These are phyloP conservation scores for Lactarius sanguifluus DNA, from an alignment of 768 basidiomycete genomes.

Conservation along the genomic window DNA sequence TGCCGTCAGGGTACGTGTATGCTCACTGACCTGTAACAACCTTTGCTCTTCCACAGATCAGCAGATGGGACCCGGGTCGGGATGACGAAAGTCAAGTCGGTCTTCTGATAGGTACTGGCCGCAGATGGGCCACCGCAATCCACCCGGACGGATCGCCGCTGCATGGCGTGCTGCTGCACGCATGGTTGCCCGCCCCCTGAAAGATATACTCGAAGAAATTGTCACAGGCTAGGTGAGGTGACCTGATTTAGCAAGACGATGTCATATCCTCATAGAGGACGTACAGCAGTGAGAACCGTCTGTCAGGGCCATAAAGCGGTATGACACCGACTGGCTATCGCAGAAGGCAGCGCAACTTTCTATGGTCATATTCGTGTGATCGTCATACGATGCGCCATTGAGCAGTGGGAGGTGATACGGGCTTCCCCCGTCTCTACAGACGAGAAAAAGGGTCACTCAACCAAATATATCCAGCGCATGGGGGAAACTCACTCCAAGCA, in stretches of 20 bases:
- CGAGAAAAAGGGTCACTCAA: background rate
- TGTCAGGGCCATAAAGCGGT: constrained; percentile 69
- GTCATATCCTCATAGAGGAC: background rate
- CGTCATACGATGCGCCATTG: constrained; percentile 44
- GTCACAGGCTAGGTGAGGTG: background rate
- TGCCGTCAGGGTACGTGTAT: background rate
- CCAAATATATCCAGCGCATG: no score
- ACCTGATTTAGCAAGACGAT: no score
- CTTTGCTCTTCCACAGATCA: constrained; percentile 64
- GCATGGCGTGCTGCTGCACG: constrained; percentile 57
- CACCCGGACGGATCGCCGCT: constrained; percentile 55
- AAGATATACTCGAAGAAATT: constrained; percentile 46
- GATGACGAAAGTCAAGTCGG: constrained; percentile 44
- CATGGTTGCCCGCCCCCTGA: constrained; percentile 39
- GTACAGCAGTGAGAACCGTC: constrained; percentile 61
- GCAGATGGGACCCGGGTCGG: constrained; percentile 55
- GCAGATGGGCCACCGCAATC: constrained; percentile 49
- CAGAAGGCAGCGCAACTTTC: constrained; percentile 48
- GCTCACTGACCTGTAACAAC: constrained; percentile 61
- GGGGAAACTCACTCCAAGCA: constrained; percentile 7
- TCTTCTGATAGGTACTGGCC: constrained; percentile 57
- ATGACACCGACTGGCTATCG: constrained; percentile 39
- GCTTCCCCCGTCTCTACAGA: background rate
- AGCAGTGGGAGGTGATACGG: constrained; percentile 40
- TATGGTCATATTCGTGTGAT: constrained; percentile 58